Base-by-base conservation (phyloP, 78 protist genomes). In the Dictyostelium purpureum region DNA sequence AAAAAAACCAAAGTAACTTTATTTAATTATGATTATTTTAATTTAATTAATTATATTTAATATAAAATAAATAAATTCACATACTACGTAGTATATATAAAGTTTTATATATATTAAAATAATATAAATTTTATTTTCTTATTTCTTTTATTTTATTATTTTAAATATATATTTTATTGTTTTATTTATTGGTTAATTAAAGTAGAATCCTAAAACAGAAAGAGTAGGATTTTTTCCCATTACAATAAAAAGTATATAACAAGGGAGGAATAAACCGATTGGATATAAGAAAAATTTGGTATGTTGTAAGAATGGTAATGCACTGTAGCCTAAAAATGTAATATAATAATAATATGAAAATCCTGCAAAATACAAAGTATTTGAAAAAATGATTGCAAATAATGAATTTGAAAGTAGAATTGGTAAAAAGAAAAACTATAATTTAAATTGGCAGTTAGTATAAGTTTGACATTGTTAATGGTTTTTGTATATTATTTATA, bases 321-420 rank as follows among this genome's bases (percentile, higher is more conserved):
- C 96, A 33, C 35, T 42, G 78, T 96, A 98, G 4, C 99, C 99
- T 19, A 97, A 79, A 77, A 97, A 99, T 1, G 99, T 98, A 43
- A 98, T 89, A 96, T 98, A 98, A 51, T 74, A 67, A 88, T 99
- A 99, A 73, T 81, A 85, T 38, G 65, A 31, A 37, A 97, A 19
- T 7, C 98, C 98, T 12, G 75, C 2, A 11, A 83, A 61, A 59
- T 94, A 98, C 28, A 99, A 51, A 26, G 95, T 51, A 57, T 98
- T 96, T 33, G 96, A 71, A 1, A 97, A 21, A 2, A 95, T 10
- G 7, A 87, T 47, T 14, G 98, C 31, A 6, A 95, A 12, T 11
- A 96, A 54, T 38, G 88, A 77, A 2, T 79, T 61, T 18, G 78
- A 77, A 14, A 92, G 9, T 26, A 97, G 69, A 26, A 90, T 24